A percentile compares a stretch with the other conserved stretches of the same genome.
phyloP scores from a whole-genome alignment of 2,329 filamentous ascomycete genomes.

The Fusarium bactridioides region DNA sequence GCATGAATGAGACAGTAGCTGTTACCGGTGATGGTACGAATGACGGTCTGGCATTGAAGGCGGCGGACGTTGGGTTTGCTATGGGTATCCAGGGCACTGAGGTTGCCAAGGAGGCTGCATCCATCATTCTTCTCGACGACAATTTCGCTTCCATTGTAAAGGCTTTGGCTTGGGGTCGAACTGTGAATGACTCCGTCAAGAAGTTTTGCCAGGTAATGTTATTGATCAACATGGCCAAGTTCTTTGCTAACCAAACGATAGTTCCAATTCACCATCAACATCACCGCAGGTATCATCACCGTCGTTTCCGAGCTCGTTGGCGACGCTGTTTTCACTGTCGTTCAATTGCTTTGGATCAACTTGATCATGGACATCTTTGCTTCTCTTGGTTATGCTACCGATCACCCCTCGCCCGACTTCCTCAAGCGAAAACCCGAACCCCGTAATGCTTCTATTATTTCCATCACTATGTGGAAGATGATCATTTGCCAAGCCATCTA shows the following conservation, averaged over 20 bases:
- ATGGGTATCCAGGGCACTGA: constrained; percentile 74
- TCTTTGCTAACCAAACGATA: constrained; percentile 29
- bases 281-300: constrained; percentile 71
- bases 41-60: constrained; percentile 70
- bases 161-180: constrained; percentile 73
- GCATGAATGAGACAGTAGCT: constrained; percentile 65
- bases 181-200: constrained; percentile 72
- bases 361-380: constrained; percentile 76
- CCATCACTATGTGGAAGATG: constrained; percentile 70
- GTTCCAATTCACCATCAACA: constrained; percentile 76
- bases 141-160: constrained; percentile 73
- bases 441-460: constrained; percentile 78
- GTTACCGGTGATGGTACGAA: constrained; percentile 74
- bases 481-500: constrained; percentile 68
- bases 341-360: constrained; percentile 74
- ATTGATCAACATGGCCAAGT: fast-evolving
- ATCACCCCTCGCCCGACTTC: constrained; percentile 65
- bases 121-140: constrained; percentile 72
- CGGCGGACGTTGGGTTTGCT: constrained; percentile 72
- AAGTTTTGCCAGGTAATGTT: constrained; percentile 68
- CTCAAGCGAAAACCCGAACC: constrained; percentile 61
- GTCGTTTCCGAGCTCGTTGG: constrained; percentile 70
- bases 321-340: constrained; percentile 68
- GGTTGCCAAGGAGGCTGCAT: constrained; percentile 73
- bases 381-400: constrained; percentile 70